Base-by-base conservation (phyloP, 2,329 filamentous ascomycete species). In the Cladosporium sp. region DNA sequence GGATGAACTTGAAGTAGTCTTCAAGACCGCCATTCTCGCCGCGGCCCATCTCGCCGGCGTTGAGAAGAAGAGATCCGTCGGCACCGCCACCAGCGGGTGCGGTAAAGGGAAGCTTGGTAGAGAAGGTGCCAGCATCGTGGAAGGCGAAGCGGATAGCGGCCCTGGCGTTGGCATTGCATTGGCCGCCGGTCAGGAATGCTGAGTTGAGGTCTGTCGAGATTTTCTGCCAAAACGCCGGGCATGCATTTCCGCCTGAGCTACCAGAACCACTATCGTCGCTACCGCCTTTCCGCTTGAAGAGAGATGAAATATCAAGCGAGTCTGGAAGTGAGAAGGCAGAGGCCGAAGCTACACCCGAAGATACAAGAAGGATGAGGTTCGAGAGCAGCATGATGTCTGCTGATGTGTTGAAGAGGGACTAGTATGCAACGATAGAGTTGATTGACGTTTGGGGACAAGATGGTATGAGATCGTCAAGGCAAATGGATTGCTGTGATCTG, bases 11-110 rank as follows among this genome's bases (percentile, higher is more conserved):
- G 3, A 68, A 69, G 39, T 78, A 73, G 7, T 55, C 61, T 51
- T 71, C 61, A 4, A 82, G 65, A 0, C 76, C 77, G n/a, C 60
- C 64, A 61, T 82, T 71, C 24, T 68, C 68, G 1, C 54, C 32
- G 3, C 70, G 62, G 7, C 54, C 50, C 24, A 66, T 57, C 54
- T 73, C 70, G 18, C 64, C 60, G 30, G 68, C 61, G 19, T 51
- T 57, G 57, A 72, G 66, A 32, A 70, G 55, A 18, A 73, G 61
- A 3, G 68, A 71, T 18, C 70, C 70, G 50, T 73, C 70, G 6
- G 70, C 70, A 38, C 70, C 70, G 9, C 68, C 60, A 55, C 51
- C 32, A 9, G 58, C 60, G 29, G 59, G 67, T 61, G 54, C 48
- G 34, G 54, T 54, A 29, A 38, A 45, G 17, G 54, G 47, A 29